Evolutionary conservation across 2,329 filamentous ascomycete species (phyloP), one percentile per base, ranked within the genome.

Genomic region (Phialophora tarda): DNA sequence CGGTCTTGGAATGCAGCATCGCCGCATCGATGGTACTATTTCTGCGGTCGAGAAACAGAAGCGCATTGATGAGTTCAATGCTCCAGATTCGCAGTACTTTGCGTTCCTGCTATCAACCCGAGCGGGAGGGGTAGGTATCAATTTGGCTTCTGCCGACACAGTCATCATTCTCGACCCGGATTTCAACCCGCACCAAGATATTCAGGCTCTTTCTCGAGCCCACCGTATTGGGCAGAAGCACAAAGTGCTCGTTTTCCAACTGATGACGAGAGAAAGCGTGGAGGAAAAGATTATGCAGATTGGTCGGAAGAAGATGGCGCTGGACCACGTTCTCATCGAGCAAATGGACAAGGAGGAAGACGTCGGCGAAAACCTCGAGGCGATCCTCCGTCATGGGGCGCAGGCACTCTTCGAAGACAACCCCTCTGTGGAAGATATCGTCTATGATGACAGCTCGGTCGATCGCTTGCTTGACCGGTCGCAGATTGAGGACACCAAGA

Each of bases 221-320:
- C 95, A 99, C 78, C 90, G 95, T 28, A 98, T 99, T 69, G 96
- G 96, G 0, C 96, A 99, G 78, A 92, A 93, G 78, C 93, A 95
- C 71, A 97, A 96, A 73, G 95, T 99, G 0, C 84, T 99, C 1
- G 96, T 96, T 71, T 97, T 98, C 74, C 94, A 98, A 76, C 81
- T 99, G 0, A 92, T 97, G 83, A 98, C 93, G 1, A 90, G 93
- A 66, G 87, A 89, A 48, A 94, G 90, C 30, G 92, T 91, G 0
- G 95, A 99, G 76, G 95, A 99, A 79, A 93, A 94, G 75, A 98
- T 99, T 62, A 91, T 98, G 82, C 92, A 97, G 76, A 92, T 96
- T 72, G 95, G 95, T 5, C 90, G 92, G 73, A 96, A 92, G 79
- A 99, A 99, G 80, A 92, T 99, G 88, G 92, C 92, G 0, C 85